phyloP scores from a whole-genome alignment of 2,329 filamentous ascomycete species.

The Exophiala aquamarina region DNA sequence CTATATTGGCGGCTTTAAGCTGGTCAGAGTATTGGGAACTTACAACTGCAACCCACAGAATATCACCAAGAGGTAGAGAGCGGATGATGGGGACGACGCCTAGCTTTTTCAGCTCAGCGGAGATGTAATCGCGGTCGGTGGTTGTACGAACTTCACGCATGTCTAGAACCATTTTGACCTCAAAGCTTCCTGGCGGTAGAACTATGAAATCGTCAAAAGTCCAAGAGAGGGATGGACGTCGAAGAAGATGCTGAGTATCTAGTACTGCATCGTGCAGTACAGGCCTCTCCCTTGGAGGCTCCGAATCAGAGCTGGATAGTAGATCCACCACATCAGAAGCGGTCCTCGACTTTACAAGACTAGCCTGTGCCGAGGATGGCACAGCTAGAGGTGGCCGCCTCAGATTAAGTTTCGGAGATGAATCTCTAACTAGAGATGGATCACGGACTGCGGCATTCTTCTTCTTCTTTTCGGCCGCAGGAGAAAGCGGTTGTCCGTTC shows the following conservation, averaged over 20 bases:
- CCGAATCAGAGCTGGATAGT: conserved; percentile 9
- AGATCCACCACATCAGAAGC: conserved; percentile 10
- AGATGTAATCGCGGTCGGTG: conserved; percentile 74
- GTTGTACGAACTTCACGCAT: conserved; percentile 71
- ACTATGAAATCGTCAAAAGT: conserved; percentile 51
- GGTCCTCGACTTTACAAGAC: neutral
- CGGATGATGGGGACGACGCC: conserved; percentile 67
- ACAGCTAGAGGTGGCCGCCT: neutral
- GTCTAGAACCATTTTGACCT: conserved; percentile 71
- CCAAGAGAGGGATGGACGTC: conserved; percentile 1
- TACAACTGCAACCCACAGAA: conserved; percentile 75
- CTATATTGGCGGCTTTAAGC: conserved; percentile 23
- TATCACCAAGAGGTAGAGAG: conserved; percentile 70
- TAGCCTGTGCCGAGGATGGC: neutral
- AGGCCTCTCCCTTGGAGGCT: neutral
- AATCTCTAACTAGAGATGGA: neutral
- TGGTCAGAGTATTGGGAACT: conserved; percentile 61
- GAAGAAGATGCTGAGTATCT: neutral
- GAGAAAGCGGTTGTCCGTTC: conserved; percentile 6
- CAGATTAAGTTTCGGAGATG: neutral
- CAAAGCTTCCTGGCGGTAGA: conserved; percentile 66
- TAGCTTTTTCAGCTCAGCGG: conserved; percentile 67
- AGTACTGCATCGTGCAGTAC: neutral
- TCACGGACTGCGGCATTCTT: conserved; percentile 3
- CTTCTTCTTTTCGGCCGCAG: conserved; percentile 1